Evolutionary conservation across 345 rosid genomes (phyloP).

Genomic region (Odontarrhena argentea): DNA sequence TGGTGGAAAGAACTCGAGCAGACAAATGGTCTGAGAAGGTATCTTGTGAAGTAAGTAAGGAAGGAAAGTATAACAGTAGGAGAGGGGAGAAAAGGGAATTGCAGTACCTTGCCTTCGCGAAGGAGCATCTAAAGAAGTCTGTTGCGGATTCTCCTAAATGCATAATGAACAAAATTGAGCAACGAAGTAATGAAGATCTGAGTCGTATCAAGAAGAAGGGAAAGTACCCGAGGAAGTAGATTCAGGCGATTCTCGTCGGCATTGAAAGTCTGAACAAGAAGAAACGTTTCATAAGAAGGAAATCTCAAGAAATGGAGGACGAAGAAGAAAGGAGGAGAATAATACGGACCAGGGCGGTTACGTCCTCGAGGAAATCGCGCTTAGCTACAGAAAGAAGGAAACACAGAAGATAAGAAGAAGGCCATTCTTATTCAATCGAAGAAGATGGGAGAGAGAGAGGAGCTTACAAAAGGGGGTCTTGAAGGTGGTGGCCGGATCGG

Average conservation of each 20-base stretch:
- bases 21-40: conserved; percentile 58
- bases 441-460: not conserved
- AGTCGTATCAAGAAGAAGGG: not conserved
- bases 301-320: conserved; percentile 10
- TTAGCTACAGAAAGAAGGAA: conserved; percentile 51
- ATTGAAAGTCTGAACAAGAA: conserved; percentile 52
- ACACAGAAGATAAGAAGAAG: conserved; percentile 18
- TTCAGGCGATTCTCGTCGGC: conserved; percentile 62
- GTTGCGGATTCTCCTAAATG: conserved; percentile 55
- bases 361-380: conserved; percentile 71
- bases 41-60: conserved; percentile 28
- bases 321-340: not conserved
- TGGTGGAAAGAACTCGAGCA: conserved; percentile 72
- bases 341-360: conserved; percentile 59
- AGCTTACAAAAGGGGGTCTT: conserved; percentile 48
- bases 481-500: conserved; percentile 54
- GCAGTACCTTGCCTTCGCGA: conserved; percentile 42
- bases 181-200: conserved; percentile 22
- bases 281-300: conserved; percentile 20
- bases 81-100: not conserved
- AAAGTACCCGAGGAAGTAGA: conserved; percentile 70
- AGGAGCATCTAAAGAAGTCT: conserved; percentile 23
- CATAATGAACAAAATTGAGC: conserved; percentile 19
- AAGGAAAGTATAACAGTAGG: not conserved
- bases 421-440: too few relatives aligned